These are phyloP conservation scores for Megacollybia platyphylla DNA, from an alignment of 1,284 basidiomycete genomes.

Conservation along the genomic window DNA sequence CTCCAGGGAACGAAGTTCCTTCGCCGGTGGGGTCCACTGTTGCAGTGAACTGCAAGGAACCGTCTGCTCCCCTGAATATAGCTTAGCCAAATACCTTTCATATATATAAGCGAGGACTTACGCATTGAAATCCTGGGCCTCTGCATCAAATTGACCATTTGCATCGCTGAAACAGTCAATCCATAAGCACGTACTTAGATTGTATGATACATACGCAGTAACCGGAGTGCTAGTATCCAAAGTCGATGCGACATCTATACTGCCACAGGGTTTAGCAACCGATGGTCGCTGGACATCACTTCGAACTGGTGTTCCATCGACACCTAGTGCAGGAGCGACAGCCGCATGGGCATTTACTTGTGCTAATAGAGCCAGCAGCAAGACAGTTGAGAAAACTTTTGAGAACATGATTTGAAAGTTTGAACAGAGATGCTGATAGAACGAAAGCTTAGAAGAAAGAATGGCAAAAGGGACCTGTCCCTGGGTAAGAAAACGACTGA, in stretches of 20 bases:
- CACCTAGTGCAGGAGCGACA: slow-evolving; percentile 33
- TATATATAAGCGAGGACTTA: slow-evolving; percentile 17
- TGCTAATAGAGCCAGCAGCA: slow-evolving; percentile 19
- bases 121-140: slow-evolving; percentile 37
- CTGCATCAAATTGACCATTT: slow-evolving; percentile 11
- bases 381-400: slow-evolving; percentile 15
- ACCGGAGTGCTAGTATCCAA: slow-evolving; percentile 30
- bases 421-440: not conserved
- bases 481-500: not conserved
- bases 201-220: slow-evolving; percentile 23
- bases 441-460: not conserved
- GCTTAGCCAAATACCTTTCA: slow-evolving; percentile 1
- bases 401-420: slow-evolving; percentile 18
- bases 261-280: slow-evolving; percentile 29
- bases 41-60: slow-evolving; percentile 33
- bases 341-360: slow-evolving; percentile 31
- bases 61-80: slow-evolving; percentile 20
- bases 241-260: slow-evolving; percentile 24
- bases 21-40: slow-evolving; percentile 26
- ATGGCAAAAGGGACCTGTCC: not conserved
- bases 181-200: slow-evolving; percentile 18
- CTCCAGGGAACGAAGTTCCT: slow-evolving; percentile 21
- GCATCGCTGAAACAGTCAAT: too few species aligned
- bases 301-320: slow-evolving; percentile 22
- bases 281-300: slow-evolving; percentile 32